Evolutionary conservation across 768 basidiomycete genomes (phyloP), one percentile per base, ranked within the genome.

Genomic region (Leccinum obscurum): DNA sequence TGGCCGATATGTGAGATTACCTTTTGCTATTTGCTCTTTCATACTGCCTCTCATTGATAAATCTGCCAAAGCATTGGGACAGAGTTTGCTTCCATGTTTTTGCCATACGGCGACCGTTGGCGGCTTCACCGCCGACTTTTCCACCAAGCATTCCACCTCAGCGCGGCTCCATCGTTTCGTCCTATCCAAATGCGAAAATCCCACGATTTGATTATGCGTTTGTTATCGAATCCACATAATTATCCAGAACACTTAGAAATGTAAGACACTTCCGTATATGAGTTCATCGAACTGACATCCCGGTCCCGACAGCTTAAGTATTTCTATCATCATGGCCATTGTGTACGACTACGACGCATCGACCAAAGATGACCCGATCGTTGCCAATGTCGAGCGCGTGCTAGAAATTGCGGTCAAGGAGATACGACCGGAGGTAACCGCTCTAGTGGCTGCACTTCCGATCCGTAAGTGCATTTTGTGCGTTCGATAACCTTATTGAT

Each of bases 151-250:
- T 52, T 52, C 28, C 51, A 52, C 5, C 8, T n/a, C 20, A 34
- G 30, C 6, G 52, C 72, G 1, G 64, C 66, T 3, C 30, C 60
- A 4, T 62, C 66, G 22, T 78, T 73, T 58, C 67, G 63, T 48
- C 74, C 76, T 4, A 62, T 72, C 17, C 79, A 80, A 54, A 59
- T 68, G 30, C 64, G 68, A 41, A 77, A 75, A 57, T 63, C 71
- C 2, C 70, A 71, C 52, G 67, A n/a, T 28, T 17, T n/a, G 24
- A 24, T 24, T 24, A 24, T 24, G 24, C 24, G 24, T 24, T 52
- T 80, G 24, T 32, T 70, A 13, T 54, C 37, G 1, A 60, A 55
- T n/a, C 70, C 76, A 2, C 65, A 53, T 2, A 61, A 72, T 14
- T 68, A 68, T 55, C 4, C n/a, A 11, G 52, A 51, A 20, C 74